phyloP scores from a whole-genome alignment of 2,329 filamentous ascomycete genomes.

The Taxawa tesnikishii region DNA sequence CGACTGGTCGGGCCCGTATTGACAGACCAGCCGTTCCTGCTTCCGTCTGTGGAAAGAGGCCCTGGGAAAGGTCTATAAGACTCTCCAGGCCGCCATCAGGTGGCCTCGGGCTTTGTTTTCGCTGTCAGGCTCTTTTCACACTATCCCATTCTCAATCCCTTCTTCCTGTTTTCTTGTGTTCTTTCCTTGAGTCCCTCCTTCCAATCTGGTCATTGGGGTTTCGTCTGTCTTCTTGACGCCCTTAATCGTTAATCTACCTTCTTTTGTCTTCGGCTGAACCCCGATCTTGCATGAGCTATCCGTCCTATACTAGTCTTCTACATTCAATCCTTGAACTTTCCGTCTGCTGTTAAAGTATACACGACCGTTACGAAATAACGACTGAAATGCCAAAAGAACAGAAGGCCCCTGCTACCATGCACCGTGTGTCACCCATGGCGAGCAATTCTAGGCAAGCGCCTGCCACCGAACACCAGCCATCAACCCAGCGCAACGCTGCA shows the following conservation, averaged over 20 bases:
- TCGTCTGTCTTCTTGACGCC: not conserved
- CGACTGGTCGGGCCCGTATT: not conserved
- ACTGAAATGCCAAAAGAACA: constrained; percentile 31
- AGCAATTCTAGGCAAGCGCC: constrained; percentile 18
- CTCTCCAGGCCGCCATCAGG: constrained; percentile 4
- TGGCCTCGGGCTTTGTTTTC: constrained; percentile 2
- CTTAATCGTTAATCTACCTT: constrained; percentile 3
- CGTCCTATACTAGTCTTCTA: constrained; percentile 3
- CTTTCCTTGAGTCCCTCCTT: constrained; percentile 15
- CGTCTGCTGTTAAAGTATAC: not conserved
- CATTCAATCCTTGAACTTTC: not conserved
- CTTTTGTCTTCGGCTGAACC: constrained; percentile 8
- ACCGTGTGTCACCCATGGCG: constrained; percentile 12
- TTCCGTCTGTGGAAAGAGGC: constrained; percentile 1
- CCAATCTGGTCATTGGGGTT: constrained; percentile 16
- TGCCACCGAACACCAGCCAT: constrained; percentile 12
- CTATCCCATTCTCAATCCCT: constrained; percentile 7
- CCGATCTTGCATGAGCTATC: constrained; percentile 9
- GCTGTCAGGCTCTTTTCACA: constrained; percentile 6
- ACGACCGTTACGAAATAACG: constrained; percentile 5
- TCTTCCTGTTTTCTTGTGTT: constrained; percentile 11
- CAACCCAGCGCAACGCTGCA: constrained; percentile 23
- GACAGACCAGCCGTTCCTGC: constrained; percentile 1
- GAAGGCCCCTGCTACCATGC: constrained; percentile 14
- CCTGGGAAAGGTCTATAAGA: constrained; percentile 13